These are phyloP conservation scores for barley (Hordeum vulgare) DNA, from an alignment of 176 grass and related monocot genomes.

Conservation along the genomic window MorexV3_pseudomolecules_assembly NC_058518.1:250187029-250187528, in stretches of 20 bases:
- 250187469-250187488: slow-evolving; percentile 88
- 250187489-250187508: slow-evolving; percentile 73
- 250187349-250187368: not conserved
- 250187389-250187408: slow-evolving; percentile 55
- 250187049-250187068: not conserved
- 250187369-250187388: slow-evolving; percentile 55
- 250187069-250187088: not conserved
- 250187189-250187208: not conserved
- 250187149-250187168: no score
- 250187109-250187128: no score
- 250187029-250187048: no score
- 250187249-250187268: not conserved
- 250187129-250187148: no score
- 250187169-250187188: no score
- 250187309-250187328: not conserved
- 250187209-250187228: not conserved
- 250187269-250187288: not conserved
- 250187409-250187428: slow-evolving; percentile 58
- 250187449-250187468: slow-evolving; percentile 49
- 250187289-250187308: slow-evolving; percentile 11
- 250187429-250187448: slow-evolving; percentile 85
- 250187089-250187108: not conserved
- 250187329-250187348: not conserved
- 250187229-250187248: not conserved
- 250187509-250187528: slow-evolving; percentile 64